Evolutionary conservation across 495 filamentous ascomycete species (phyloP), one percentile per base, ranked within the genome.

Genomic region (Thermothielavioides terrestris): DNA sequence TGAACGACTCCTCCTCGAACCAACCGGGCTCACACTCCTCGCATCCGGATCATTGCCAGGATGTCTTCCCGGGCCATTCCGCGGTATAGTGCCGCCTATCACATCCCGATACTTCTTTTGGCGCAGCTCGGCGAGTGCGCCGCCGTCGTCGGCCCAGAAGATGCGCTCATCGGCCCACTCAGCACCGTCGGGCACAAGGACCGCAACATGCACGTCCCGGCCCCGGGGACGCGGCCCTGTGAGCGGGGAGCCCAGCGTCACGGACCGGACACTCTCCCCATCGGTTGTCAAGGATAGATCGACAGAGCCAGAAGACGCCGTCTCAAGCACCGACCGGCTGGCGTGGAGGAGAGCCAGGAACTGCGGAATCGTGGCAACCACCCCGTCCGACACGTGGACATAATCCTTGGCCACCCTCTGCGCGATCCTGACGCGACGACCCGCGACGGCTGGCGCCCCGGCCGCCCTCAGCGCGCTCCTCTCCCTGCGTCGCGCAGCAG

Each of bases 311-410:
- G 11, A 54, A 11, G 1, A 58, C n/a, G n/a, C 41, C 0, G 50
- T 57, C n/a, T 46, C 35, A 3, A n/a, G n/a, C n/a, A n/a, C n/a
- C n/a, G n/a, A n/a, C n/a, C n/a, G n/a, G n/a, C n/a, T n/a, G n/a
- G n/a, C n/a, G n/a, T 58, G 55, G 11, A 54, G n/a, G 1, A 58
- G 46, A 0, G 46, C 50, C 2, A 58, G 17, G 30, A 58, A 49
- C 27, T 58, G 55, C 25, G 55, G 55, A 8, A 54, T 44, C 2
- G 55, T 58, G 0, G 55, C 50, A 8, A 58, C 46, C 3, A 58
- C 18, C 0, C 55, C 55, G 11, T 51, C 37, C 10, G 37, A 38
- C 4, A 27, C 37, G 2, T n/a, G 22, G 11, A 15, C 11, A 22
- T 17, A 15, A 27, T n/a, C 6, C n/a, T n/a, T 28, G n/a, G 2